Base-by-base conservation (phyloP, 495 filamentous ascomycete species). In the Daldinia loculata region DNA sequence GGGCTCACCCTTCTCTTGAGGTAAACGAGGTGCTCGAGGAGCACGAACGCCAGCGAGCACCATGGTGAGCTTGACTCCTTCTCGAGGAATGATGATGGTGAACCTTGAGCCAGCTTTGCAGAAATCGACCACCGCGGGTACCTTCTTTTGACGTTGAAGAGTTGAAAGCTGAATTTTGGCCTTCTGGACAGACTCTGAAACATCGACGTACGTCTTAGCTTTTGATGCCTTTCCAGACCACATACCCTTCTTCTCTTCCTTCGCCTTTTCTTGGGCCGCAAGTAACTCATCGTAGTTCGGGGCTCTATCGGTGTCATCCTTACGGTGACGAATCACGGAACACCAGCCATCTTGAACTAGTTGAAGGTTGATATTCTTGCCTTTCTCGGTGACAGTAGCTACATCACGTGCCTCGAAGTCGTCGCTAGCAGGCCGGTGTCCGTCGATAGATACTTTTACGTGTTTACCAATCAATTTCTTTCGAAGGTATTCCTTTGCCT, bases 391-490 rank as follows among this genome's bases (percentile, higher is more conserved):
- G 41, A 99, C 86, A 3, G 95, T 98, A 56, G 92, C 94, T 57
- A 98, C 94, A 58, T 99, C 96, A 26, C 93, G 90, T 78, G 94
- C 95, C 76, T 98, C 95, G 71, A 91, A 99, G 6, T 91, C 95
- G 65, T 97, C 95, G 6, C 82, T 92, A 11, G 94, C 93, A 55
- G 95, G 88, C 78, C 94, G 92, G 78, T 94, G 94, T 63, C 96
- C 96, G 79, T 98, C 93, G 59, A 95, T 88, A 19, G 86, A 89
- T 32, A 97, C 85, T 78, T 89, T 89, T 48, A 98, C 93, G 73
- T 97, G 92, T 81, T 99, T 99, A 38, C 93, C 96, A 74, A 99
- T 98, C 5, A 98, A 80, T 75, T 89, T 92, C 85, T 97, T 98
- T 38, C 96, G 88, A 68, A 98, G 80, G 76, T 92, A 98, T 78